These are phyloP conservation scores for Jamesozyma piceae DNA, from an alignment of 805 yeast genomes.

Conservation along the genomic window DNA sequence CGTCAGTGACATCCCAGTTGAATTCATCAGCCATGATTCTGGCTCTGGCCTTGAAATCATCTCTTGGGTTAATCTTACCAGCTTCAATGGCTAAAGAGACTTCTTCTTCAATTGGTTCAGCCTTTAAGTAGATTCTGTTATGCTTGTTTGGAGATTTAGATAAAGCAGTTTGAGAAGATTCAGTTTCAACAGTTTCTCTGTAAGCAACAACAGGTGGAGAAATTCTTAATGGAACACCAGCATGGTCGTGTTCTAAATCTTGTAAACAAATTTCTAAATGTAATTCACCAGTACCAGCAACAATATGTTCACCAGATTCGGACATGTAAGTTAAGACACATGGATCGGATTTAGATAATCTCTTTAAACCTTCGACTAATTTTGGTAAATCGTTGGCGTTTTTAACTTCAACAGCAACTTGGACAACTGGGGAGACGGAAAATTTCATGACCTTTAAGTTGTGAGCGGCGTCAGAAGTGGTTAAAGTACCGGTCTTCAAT, in stretches of 20 bases:
- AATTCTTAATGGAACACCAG: conserved; percentile 96
- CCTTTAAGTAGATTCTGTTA: conserved; percentile 98
- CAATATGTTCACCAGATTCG: conserved; percentile 98
- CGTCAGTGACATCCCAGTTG: conserved; percentile 99
- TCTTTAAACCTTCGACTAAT: conserved; percentile 99
- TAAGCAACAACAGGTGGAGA: conserved; percentile 97
- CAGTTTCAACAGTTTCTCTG: conserved; percentile 95
- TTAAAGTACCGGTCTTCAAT: conserved; percentile 97
- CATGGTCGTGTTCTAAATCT: conserved; percentile 97
- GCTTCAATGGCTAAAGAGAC: conserved; percentile 81
- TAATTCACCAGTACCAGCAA: conserved; percentile 99
- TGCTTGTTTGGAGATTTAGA: conserved; percentile 99
- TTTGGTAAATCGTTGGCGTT: conserved; percentile 99
- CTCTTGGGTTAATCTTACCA: conserved; percentile 89
- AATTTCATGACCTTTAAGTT: conserved; percentile 99
- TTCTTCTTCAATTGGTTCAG: conserved; percentile 94
- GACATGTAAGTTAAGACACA: conserved; percentile 84
- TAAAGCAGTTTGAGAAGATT: conserved; percentile 90
- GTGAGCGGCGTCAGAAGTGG: conserved; percentile 95
- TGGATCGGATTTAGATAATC: conserved; percentile 99
- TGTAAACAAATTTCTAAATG: conserved; percentile 95
- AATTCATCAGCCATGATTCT: conserved; percentile 96
- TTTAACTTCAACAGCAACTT: conserved; percentile 99
- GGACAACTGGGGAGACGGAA: conserved; percentile 99
- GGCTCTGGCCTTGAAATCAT: conserved; percentile 98